Evolutionary conservation across 371 early-diverging fungal genomes (phyloP).

Genomic region (Fennellomyces sp.): DNA sequence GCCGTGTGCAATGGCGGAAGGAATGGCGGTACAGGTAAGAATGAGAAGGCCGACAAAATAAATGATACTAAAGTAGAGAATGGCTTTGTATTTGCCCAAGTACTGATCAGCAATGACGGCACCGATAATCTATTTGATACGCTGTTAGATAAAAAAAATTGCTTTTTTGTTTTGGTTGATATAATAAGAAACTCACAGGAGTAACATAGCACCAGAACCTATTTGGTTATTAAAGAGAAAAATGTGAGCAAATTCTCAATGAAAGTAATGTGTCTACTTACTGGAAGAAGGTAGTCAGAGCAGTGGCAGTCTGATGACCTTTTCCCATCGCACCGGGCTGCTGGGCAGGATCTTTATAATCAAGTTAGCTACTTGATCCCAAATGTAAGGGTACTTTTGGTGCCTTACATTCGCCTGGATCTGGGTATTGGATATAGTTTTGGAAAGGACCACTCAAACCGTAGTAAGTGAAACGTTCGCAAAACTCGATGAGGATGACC

Average conservation of each 20-base stretch:
- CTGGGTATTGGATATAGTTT: constrained; percentile 61
- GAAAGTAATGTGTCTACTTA: too few relatives aligned
- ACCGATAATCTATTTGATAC: constrained; percentile 47
- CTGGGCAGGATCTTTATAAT: constrained; percentile 43
- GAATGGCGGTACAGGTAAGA: constrained; percentile 65
- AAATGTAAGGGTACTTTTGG: background rate
- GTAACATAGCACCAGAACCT: constrained; percentile 80
- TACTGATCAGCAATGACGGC: constrained; percentile 82
- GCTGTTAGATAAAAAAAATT: background rate
- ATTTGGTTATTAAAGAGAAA: background rate
- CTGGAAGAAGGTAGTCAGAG: constrained; percentile 76
- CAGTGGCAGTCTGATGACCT: constrained; percentile 67
- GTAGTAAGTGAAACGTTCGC: constrained; percentile 80
- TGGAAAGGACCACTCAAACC: constrained; percentile 66
- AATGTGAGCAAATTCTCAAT: background rate
- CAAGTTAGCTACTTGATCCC: background rate
- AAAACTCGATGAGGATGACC: constrained; percentile 73
- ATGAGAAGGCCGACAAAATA: constrained; percentile 75
- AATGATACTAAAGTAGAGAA: constrained; percentile 63
- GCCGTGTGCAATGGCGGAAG: constrained; percentile 51
- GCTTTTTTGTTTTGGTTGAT: too few relatives aligned
- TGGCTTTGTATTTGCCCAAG: constrained; percentile 84
- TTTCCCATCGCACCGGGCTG: constrained; percentile 50
- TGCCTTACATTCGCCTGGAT: constrained; percentile 37
- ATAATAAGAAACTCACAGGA: constrained; percentile 28